phyloP scores from a whole-genome alignment of 2,329 filamentous ascomycete species.

The Paecilomyces variotii region DNA sequence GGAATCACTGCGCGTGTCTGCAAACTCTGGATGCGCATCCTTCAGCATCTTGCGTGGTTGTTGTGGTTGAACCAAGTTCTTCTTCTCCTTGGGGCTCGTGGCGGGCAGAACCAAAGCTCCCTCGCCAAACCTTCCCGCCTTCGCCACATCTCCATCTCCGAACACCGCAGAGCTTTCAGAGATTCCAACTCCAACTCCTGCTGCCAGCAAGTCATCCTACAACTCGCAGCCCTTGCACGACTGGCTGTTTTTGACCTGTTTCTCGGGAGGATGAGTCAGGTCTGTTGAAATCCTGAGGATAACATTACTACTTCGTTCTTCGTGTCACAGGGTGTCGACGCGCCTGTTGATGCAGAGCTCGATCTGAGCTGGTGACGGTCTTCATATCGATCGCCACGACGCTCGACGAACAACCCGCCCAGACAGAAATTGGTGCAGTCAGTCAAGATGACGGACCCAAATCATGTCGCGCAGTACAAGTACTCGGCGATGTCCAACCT shows the following conservation, averaged over 20 bases:
- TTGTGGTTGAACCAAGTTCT: neutral
- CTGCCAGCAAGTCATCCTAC: constrained; percentile 11
- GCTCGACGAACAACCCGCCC: neutral
- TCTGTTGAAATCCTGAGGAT: constrained; percentile 19
- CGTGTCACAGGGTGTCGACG: constrained; percentile 21
- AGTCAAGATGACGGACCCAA: constrained; percentile 58
- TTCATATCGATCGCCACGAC: constrained; percentile 16
- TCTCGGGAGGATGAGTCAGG: constrained; percentile 29
- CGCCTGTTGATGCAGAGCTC: constrained; percentile 26
- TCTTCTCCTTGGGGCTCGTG: neutral
- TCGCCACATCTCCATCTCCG: constrained; percentile 5
- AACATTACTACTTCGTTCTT: constrained; percentile 17
- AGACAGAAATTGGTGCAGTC: constrained; percentile 1
- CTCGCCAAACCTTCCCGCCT: constrained; percentile 7
- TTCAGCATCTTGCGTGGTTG: constrained; percentile 1
- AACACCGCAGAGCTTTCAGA: neutral
- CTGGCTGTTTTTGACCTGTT: constrained; percentile 18
- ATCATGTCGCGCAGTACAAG: constrained; percentile 92
- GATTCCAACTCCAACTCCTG: constrained; percentile 7
- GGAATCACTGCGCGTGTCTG: neutral
- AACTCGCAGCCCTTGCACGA: constrained; percentile 19
- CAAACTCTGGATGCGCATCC: constrained; percentile 6
- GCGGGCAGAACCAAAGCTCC: neutral
- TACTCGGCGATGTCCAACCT: constrained; percentile 99
- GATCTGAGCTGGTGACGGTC: constrained; percentile 19